A percentile compares a stretch with the other conserved stretches of the same genome.
These are phyloP conservation scores for Phytophthora nicotianae DNA, from an alignment of 352 stramenopile species.

Conservation along the genomic window DNA sequence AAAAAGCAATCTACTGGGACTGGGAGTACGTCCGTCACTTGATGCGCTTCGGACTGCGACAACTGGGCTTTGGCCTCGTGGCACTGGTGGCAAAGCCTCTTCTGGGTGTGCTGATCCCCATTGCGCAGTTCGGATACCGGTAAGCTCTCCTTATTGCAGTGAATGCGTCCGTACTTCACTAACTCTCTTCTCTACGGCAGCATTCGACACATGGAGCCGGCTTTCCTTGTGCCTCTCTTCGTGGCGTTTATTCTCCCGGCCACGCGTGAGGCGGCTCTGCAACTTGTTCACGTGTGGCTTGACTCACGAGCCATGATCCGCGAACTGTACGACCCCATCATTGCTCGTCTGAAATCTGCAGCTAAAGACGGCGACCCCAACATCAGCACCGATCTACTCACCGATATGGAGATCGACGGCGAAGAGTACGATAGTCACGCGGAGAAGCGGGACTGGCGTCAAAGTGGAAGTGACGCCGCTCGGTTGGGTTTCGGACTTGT, in stretches of 20 bases:
- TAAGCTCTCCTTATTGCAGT: slow-evolving; percentile 19
- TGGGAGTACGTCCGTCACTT: slow-evolving; percentile 71
- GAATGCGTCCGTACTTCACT: background rate
- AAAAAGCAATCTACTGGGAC: slow-evolving; percentile 75
- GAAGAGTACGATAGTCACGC: slow-evolving; percentile 33
- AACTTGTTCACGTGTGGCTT: slow-evolving; percentile 67
- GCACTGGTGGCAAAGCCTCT: slow-evolving; percentile 52
- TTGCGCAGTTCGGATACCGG: slow-evolving; percentile 68
- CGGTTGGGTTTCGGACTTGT: slow-evolving; percentile 70
- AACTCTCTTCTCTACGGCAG: slow-evolving; percentile 19
- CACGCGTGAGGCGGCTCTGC: slow-evolving; percentile 46
- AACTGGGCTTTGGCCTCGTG: slow-evolving; percentile 62
- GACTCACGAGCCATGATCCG: slow-evolving; percentile 68
- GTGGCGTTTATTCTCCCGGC: slow-evolving; percentile 54
- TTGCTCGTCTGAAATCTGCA: slow-evolving; percentile 63
- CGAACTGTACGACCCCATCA: slow-evolving; percentile 74
- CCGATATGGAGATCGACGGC: slow-evolving; percentile 38
- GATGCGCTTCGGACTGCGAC: slow-evolving; percentile 46
- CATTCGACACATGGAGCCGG: slow-evolving; percentile 68
- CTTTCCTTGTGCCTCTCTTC: slow-evolving; percentile 67
- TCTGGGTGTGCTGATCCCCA: slow-evolving; percentile 54
- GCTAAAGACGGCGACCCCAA: slow-evolving; percentile 34
- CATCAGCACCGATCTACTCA: slow-evolving; percentile 40
- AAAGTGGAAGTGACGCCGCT: slow-evolving; percentile 65
- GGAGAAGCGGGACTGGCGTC: slow-evolving; percentile 51